Evolutionary conservation across 192 early-diverging fungal species (phyloP).

Genomic region (Backusella circina): DNA sequence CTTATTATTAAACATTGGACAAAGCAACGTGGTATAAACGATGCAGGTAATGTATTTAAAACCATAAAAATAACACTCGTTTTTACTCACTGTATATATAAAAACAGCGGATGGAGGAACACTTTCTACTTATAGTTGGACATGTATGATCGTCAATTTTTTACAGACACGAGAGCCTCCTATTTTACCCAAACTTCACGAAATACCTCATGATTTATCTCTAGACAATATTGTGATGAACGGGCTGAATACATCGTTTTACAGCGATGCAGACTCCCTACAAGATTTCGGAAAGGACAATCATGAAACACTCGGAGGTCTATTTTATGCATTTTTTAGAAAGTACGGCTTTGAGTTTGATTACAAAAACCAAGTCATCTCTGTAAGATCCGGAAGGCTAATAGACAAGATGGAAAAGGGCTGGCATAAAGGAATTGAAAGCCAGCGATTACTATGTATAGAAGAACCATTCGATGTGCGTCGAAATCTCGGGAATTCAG

Average conservation of each 20-base stretch:
- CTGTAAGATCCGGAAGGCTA: slow-evolving; percentile 73
- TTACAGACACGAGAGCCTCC: slow-evolving; percentile 87
- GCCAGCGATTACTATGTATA: slow-evolving; percentile 70
- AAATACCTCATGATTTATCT: slow-evolving; percentile 43
- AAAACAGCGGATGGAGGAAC: slow-evolving; percentile 86
- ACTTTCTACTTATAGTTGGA: slow-evolving; percentile 93
- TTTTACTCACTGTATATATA: background rate
- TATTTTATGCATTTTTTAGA: slow-evolving; percentile 86
- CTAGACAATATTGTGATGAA: slow-evolving; percentile 49
- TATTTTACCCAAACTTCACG: slow-evolving; percentile 84
- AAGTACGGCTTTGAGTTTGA: slow-evolving; percentile 80
- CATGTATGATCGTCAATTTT: slow-evolving; percentile 89
- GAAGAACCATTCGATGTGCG: slow-evolving; percentile 91
- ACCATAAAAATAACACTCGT: background rate
- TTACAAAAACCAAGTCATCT: slow-evolving; percentile 75
- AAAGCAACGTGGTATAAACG: slow-evolving; percentile 78
- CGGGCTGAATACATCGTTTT: slow-evolving; percentile 73
- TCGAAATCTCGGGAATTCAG: slow-evolving; percentile 89
- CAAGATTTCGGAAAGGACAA: slow-evolving; percentile 68
- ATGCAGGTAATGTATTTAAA: slow-evolving; percentile 59
- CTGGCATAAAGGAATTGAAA: slow-evolving; percentile 75
- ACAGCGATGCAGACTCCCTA: slow-evolving; percentile 61
- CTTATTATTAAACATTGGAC: slow-evolving; percentile 95
- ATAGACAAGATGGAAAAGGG: slow-evolving; percentile 83
- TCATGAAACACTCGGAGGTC: slow-evolving; percentile 68